Conservation (phyloP, 257 asterid species). For the Solanum virginianum region DNA sequence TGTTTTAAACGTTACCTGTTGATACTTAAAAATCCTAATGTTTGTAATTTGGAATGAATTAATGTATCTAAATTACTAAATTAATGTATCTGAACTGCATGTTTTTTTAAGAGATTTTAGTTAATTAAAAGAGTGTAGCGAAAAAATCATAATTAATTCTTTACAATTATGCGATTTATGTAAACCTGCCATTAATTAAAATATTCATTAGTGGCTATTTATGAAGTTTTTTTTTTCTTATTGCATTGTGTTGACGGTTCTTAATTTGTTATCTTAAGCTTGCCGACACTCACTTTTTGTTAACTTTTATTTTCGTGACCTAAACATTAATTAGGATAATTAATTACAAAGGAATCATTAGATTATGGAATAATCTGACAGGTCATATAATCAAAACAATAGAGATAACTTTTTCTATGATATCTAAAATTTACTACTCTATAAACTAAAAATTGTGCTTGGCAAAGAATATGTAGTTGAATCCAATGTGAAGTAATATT, state of each 20-base stretch:
- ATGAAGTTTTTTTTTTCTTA: neutral
- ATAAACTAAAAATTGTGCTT: neutral
- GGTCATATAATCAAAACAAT: neutral
- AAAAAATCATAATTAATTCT: too few relatives aligned
- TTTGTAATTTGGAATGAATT: too few relatives aligned
- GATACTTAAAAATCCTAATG: too few relatives aligned
- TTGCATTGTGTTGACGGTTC: neutral
- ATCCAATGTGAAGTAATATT: too few relatives aligned
- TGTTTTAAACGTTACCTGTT: too few relatives aligned
- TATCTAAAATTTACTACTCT: neutral
- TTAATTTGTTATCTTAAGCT: neutral
- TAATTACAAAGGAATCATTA: neutral
- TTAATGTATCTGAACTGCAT: too few relatives aligned
- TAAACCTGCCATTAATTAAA: too few relatives aligned
- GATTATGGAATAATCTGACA: neutral
- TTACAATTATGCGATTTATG: too few relatives aligned
- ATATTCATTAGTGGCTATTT: too few relatives aligned
- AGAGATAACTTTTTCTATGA: neutral
- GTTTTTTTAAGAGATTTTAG: too few relatives aligned
- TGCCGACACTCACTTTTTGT: neutral
- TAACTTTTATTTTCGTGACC: neutral
- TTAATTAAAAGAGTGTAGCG: too few relatives aligned
- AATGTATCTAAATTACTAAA: too few relatives aligned
- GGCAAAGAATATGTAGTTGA: neutral
- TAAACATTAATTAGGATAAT: neutral